These are phyloP conservation scores for Aspergillaceae sp. DNA, from an alignment of 2,329 filamentous ascomycete species.

Conservation along the genomic window DNA sequence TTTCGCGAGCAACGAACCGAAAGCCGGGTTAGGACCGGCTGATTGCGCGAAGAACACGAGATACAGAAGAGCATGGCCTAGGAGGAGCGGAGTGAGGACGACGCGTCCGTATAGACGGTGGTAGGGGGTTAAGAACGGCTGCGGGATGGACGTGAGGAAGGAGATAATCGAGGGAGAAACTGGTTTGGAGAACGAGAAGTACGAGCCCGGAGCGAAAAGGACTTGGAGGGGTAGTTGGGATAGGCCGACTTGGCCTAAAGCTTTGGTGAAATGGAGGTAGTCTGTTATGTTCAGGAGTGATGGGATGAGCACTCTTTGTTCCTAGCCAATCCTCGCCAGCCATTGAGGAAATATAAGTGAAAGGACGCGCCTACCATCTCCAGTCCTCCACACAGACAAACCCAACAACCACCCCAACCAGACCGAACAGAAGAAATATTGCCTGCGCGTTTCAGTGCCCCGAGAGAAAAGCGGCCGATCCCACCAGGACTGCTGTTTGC, in stretches of 20 bases:
- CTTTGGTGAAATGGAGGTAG: conserved; percentile 56
- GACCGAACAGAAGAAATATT: conserved; percentile 39
- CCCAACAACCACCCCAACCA: conserved; percentile 48
- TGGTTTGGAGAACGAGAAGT: conserved; percentile 38
- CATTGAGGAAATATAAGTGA: not conserved
- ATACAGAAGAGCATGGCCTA: conserved; percentile 48
- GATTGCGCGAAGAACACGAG: conserved; percentile 49
- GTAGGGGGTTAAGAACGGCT: conserved; percentile 47
- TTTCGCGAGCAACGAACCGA: conserved; percentile 39
- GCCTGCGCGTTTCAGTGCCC: conserved; percentile 43
- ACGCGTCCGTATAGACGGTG: conserved; percentile 53
- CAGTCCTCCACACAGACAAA: conserved; percentile 44
- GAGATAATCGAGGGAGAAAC: conserved; percentile 42
- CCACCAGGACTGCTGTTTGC: conserved; percentile 32
- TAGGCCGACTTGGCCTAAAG: conserved; percentile 50
- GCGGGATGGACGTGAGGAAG: conserved; percentile 45
- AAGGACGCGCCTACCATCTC: conserved; percentile 40
- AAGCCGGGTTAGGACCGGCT: conserved; percentile 22
- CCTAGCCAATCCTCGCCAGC: not conserved
- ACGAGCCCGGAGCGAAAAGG: conserved; percentile 39
- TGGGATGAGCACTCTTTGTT: not conserved
- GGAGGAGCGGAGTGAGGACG: conserved; percentile 43
- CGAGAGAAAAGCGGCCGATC: conserved; percentile 35
- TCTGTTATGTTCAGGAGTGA: conserved; percentile 33
- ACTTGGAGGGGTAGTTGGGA: conserved; percentile 55